Base-by-base conservation (phyloP, 1,139 yeast genomes). In the Yamadazyma friedrichii region DNA sequence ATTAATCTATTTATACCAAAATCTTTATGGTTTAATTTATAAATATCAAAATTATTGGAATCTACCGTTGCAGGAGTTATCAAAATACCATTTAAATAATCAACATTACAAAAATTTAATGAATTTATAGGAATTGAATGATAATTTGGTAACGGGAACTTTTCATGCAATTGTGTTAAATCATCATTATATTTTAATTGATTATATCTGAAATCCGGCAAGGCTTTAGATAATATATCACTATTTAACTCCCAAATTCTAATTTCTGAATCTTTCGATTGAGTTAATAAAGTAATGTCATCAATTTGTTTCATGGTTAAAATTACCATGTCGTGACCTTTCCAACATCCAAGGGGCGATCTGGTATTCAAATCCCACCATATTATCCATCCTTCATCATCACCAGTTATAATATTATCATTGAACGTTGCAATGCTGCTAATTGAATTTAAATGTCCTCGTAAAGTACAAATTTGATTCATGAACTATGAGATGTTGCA, bases 91-190 rank as follows among this genome's bases (percentile, higher is more conserved):
- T 62, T 56, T 1, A 49, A 51, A 3, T 44, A 42, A 15, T 59
- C 74, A 24, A 80, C 73, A 50, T 80, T 80, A 45, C 81, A 67
- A 51, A 76, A 81, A 52, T 80, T 80, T 48, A 80, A 59, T 1
- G 80, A 58, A 53, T 81, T 81, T 15, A 78, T 77, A 0, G 85
- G 84, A 40, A 78, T 56, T 27, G 70, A 70, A 40, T 65, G 37
- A 38, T 31, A 43, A 6, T 42, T 37, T 3, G 64, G 64, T 13
- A 42, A 15, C 15, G 61, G 59, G 35, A 39, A 55, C 12, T 40
- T 33, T 15, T 30, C 24, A 8, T 40, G 25, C n/a, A 51, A 40
- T 11, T 43, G 43, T 3, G 37, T 12, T 3, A 40, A 37, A 29
- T 49, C 46, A 38, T 48, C 46, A 28, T 45, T 36, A 26, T 48